Conservation (phyloP, 257 asterid species). For the Solanum tarapatanum region DNA sequence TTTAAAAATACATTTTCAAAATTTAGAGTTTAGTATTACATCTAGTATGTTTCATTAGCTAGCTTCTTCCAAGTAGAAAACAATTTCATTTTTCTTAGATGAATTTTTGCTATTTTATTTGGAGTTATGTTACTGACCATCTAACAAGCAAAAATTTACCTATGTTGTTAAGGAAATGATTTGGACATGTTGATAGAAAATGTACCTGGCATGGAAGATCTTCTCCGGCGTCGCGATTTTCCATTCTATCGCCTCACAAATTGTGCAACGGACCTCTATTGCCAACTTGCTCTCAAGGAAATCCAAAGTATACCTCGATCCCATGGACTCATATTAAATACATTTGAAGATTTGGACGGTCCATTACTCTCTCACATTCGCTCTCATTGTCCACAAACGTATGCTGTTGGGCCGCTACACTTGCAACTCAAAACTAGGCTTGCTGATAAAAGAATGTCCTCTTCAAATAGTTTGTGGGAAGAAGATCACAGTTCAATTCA, state of each 20-base stretch:
- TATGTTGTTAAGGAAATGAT: neutral
- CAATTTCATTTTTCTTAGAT: neutral
- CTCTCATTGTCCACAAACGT: conserved; percentile 7
- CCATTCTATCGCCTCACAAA: conserved; percentile 13
- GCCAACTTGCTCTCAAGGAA: neutral
- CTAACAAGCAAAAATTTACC: neutral
- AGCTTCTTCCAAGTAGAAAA: neutral
- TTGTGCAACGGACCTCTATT: neutral
- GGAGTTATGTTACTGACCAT: neutral
- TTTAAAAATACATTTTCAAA: neutral
- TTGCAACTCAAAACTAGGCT: conserved; percentile 4
- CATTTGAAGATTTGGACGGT: conserved; percentile 26
- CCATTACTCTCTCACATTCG: conserved; percentile 8
- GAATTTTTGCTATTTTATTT: neutral
- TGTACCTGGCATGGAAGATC: conserved; percentile 19
- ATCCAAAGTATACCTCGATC: conserved; percentile 9
- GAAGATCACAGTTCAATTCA: conserved; percentile 15
- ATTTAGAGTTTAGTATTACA: neutral
- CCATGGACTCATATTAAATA: conserved; percentile 18
- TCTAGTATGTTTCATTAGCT: neutral
- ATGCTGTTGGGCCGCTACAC: conserved; percentile 24
- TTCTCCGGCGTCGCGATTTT: conserved; percentile 18
- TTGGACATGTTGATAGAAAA: neutral
- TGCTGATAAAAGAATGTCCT: neutral
- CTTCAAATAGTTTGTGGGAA: neutral